Conservation (phyloP, 805 yeast genomes). For the Hanseniaspora hatyaiensis region DNA sequence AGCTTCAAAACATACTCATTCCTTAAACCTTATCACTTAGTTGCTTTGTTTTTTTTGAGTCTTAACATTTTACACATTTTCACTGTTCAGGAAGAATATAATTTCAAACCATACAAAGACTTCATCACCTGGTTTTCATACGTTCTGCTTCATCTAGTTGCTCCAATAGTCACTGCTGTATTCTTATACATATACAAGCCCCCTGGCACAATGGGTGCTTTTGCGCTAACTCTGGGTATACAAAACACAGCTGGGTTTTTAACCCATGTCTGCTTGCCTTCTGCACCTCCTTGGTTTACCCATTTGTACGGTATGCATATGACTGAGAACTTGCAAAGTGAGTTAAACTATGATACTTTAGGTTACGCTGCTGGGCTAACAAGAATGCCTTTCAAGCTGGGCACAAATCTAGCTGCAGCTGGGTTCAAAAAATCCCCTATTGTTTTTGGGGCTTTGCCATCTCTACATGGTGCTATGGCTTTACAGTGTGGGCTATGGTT, state of each 20-base stretch:
- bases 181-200: slow-evolving; percentile 57
- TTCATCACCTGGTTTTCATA: slow-evolving; percentile 50
- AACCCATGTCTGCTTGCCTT: slow-evolving; percentile 54
- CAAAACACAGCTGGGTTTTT: slow-evolving; percentile 50
- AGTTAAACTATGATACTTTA: slow-evolving; percentile 48
- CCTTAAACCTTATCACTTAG: slow-evolving; percentile 17
- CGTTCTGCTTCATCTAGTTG: slow-evolving; percentile 48
- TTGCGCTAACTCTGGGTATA: slow-evolving; percentile 43
- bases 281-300: slow-evolving; percentile 67
- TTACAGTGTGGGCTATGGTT: slow-evolving; percentile 34
- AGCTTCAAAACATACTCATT: slow-evolving; percentile 20
- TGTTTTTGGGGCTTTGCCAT: slow-evolving; percentile 56
- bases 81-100: slow-evolving; percentile 29
- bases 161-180: slow-evolving; percentile 49
- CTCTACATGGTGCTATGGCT: slow-evolving; percentile 58
- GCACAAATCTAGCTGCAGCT: slow-evolving; percentile 46
- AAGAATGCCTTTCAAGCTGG: slow-evolving; percentile 51
- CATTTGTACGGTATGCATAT: slow-evolving; percentile 42
- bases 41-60: slow-evolving; percentile 21
- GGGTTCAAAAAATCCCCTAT: slow-evolving; percentile 60
- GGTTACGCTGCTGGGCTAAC: slow-evolving; percentile 65
- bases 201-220: slow-evolving; percentile 48
- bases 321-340: slow-evolving; percentile 20
- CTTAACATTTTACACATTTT: slow-evolving; percentile 38
- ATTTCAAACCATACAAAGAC: slow-evolving; percentile 38